Evolutionary conservation across 805 yeast genomes (phyloP).

Genomic region (Saccharomycopsis sp.): DNA sequence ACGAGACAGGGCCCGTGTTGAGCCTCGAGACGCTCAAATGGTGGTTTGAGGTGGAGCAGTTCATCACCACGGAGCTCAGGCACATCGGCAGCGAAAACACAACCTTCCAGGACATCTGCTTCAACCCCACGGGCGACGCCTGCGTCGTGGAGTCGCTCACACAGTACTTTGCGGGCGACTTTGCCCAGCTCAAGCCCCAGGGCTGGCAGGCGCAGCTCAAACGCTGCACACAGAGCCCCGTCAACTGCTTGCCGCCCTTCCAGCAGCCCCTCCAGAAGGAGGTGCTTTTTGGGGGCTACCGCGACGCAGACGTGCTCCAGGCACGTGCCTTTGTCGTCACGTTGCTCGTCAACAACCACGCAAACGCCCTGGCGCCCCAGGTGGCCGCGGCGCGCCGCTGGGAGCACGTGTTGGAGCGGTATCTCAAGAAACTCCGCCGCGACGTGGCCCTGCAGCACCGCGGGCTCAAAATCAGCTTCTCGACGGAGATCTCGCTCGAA

Average conservation of each 20-base stretch:
- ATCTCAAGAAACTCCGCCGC: conserved; percentile 35
- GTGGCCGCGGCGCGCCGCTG: conserved; percentile 43
- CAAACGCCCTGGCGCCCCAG: conserved; percentile 35
- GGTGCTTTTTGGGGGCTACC: conserved; percentile 58
- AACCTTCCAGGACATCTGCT: conserved; percentile 62
- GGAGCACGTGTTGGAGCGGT: conserved; percentile 63
- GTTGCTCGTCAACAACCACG: conserved; percentile 52
- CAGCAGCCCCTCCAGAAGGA: conserved; percentile 82
- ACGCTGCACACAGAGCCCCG: conserved; percentile 73
- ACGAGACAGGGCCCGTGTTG: conserved; percentile 62
- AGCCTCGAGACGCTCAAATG: conserved; percentile 66
- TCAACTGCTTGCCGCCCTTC: conserved; percentile 80
- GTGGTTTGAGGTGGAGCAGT: conserved; percentile 81
- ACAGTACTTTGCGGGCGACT: conserved; percentile 72
- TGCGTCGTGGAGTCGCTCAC: conserved; percentile 87
- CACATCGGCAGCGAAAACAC: conserved; percentile 25
- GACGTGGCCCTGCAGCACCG: conserved; percentile 37
- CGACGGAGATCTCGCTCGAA: conserved; percentile 77
- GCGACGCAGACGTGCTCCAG: conserved; percentile 42
- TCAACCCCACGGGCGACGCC: conserved; percentile 70
- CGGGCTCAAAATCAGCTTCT: conserved; percentile 63
- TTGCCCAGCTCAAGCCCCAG: conserved; percentile 39
- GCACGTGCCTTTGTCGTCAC: conserved; percentile 76
- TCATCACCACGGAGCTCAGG: conserved; percentile 33
- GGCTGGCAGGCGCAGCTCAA: conserved; percentile 52